Evolutionary conservation across 345 rosid species (phyloP).

Genomic region (Kernera saxatilis): DNA sequence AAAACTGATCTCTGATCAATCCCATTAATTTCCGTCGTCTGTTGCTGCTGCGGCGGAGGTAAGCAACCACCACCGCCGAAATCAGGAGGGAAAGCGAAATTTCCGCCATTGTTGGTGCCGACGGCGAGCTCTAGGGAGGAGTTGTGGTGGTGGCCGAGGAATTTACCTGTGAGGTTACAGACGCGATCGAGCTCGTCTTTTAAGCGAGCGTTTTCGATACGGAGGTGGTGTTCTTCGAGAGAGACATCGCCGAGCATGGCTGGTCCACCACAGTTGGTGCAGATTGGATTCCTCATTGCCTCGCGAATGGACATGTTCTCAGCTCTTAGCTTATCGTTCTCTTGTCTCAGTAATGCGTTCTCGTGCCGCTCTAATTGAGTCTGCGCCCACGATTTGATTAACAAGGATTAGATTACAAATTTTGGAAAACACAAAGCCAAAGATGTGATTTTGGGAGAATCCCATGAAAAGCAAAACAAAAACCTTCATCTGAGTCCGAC

Average conservation of each 20-base stretch:
- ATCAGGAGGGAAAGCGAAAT: conserved; percentile 28
- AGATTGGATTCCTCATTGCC: conserved; percentile 86
- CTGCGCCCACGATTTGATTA: conserved; percentile 31
- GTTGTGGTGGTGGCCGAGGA: conserved; percentile 58
- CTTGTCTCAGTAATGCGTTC: conserved; percentile 82
- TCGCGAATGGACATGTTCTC: conserved; percentile 94
- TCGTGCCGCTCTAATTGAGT: conserved; percentile 94
- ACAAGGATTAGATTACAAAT: not conserved
- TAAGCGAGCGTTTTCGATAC: conserved; percentile 84
- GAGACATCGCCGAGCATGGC: conserved; percentile 83
- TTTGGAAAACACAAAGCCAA: not conserved
- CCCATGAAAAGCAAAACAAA: not conserved
- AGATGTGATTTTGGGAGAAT: not conserved
- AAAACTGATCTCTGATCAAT: conserved; percentile 67
- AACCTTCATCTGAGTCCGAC: conserved; percentile 98
- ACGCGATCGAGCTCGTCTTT: conserved; percentile 88
- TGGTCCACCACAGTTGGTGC: conserved; percentile 86
- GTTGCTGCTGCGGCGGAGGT: conserved; percentile 20
- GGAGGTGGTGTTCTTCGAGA: conserved; percentile 81
- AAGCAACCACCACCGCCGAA: conserved; percentile 24
- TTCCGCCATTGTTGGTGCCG: conserved; percentile 45
- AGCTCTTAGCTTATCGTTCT: conserved; percentile 84
- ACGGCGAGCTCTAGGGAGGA: conserved; percentile 83
- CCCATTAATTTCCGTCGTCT: conserved; percentile 37
- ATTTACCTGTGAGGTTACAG: conserved; percentile 83